Evolutionary conservation across 805 yeast species (phyloP).

Genomic region (Candida germanica): DNA sequence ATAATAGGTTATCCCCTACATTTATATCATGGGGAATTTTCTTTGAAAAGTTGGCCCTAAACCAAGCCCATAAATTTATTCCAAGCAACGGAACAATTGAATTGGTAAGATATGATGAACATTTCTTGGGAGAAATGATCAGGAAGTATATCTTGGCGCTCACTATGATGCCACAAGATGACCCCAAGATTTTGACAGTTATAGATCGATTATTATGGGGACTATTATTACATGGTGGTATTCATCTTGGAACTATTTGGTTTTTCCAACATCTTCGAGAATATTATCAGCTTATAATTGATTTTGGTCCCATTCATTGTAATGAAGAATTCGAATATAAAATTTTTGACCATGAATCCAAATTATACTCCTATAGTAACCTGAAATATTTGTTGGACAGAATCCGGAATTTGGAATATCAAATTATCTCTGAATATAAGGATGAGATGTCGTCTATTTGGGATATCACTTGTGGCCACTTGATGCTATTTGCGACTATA

Average conservation of each 20-base stretch:
- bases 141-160: slow-evolving; percentile 36
- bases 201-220: slow-evolving; percentile 43
- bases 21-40: slow-evolving; percentile 20
- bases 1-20: slow-evolving; percentile 25
- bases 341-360: slow-evolving; percentile 8
- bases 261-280: slow-evolving; percentile 37
- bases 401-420: slow-evolving; percentile 2
- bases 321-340: slow-evolving; percentile 28
- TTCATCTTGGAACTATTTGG: slow-evolving; percentile 41
- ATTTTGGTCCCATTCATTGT: slow-evolving; percentile 22
- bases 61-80: slow-evolving; percentile 2
- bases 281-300: slow-evolving; percentile 20
- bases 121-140: slow-evolving; percentile 32
- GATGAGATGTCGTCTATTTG: slow-evolving; percentile 18
- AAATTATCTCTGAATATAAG: slow-evolving; percentile 8
- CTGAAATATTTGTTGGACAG: slow-evolving; percentile 16
- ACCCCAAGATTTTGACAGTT: slow-evolving; percentile 29
- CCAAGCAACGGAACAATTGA: slow-evolving; percentile 10
- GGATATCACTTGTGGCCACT: too few species aligned
- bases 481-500: slow-evolving; percentile 23
- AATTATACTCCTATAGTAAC: slow-evolving; percentile 6
- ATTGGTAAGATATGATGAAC: slow-evolving; percentile 10
- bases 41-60: slow-evolving; percentile 19
- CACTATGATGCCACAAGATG: slow-evolving; percentile 31
- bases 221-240: slow-evolving; percentile 42